Percentiles rank a stretch among this genome's conserved stretches.
phyloP scores from a whole-genome alignment of 2,329 filamentous ascomycete genomes.

The Rhytidhysteron rufulum region DNA sequence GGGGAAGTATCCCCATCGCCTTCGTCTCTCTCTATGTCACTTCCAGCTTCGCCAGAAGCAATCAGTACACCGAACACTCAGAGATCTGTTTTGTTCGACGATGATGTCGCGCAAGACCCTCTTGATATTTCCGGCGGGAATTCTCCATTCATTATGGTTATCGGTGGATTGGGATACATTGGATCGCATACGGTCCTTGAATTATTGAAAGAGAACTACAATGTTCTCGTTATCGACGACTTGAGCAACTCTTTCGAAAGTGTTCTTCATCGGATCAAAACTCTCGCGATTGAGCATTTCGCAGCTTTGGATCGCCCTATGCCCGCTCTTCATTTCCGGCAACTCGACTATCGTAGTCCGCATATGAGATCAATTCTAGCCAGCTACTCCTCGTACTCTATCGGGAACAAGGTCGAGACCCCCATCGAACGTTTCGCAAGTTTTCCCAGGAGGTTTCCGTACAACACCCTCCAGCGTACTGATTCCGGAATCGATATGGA shows the following conservation, averaged over 20 bases:
- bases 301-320: constrained; percentile 36
- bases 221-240: constrained; percentile 47
- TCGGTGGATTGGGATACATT: constrained; percentile 54
- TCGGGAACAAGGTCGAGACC: constrained; percentile 13
- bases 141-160: constrained; percentile 48
- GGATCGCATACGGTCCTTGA: constrained; percentile 55
- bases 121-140: constrained; percentile 34
- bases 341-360: constrained; percentile 46
- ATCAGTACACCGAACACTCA: constrained; percentile 44
- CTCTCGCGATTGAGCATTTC: constrained; percentile 36
- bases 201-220: constrained; percentile 52
- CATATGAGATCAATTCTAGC: constrained; percentile 42
- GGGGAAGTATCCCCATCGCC: constrained; percentile 24
- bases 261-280: constrained; percentile 34
- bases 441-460: constrained; percentile 25
- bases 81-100: constrained; percentile 45
- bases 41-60: constrained; percentile 19
- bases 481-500: constrained; percentile 30
- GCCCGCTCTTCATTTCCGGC: constrained; percentile 45
- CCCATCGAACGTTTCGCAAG: constrained; percentile 6
- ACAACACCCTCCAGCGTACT: constrained; percentile 22
- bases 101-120: constrained; percentile 42
- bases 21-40: constrained; percentile 25
- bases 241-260: constrained; percentile 44
- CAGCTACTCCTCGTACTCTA: constrained; percentile 34